Conservation (phyloP, 768 basidiomycete genomes). For the Scleroderma citrinum region DNA sequence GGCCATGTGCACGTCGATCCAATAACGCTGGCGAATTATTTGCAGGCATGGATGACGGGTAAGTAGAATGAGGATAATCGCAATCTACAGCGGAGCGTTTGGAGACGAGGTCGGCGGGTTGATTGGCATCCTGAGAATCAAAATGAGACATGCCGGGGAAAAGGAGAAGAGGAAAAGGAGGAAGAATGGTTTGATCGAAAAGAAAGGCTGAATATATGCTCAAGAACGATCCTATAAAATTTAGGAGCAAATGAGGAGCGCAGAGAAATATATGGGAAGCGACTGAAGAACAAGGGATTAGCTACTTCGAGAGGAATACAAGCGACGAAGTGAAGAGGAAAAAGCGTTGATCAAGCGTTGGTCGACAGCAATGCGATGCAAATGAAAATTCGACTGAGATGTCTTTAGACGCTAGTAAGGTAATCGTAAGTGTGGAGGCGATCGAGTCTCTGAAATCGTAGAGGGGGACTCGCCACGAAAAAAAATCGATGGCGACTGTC, state of each 20-base stretch:
- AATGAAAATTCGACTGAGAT: constrained; percentile 22
- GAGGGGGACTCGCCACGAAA: constrained; percentile 19
- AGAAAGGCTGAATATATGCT: constrained; percentile 21
- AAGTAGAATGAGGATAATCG: constrained; percentile 20
- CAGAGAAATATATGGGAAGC: constrained; percentile 21
- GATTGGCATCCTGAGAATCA: constrained; percentile 38
- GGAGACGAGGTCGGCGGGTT: constrained; percentile 24
- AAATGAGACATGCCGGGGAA: constrained; percentile 37
- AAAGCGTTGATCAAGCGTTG: constrained; percentile 2
- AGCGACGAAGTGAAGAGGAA: constrained; percentile 19
- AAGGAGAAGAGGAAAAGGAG: constrained; percentile 3
- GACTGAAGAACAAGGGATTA: constrained; percentile 20
- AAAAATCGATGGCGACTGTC: constrained; percentile 18
- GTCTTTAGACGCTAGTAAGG: constrained; percentile 30
- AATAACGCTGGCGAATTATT: constrained; percentile 4
- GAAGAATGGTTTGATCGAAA: not conserved
- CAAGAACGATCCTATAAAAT: constrained; percentile 24
- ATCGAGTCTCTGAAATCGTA: constrained; percentile 3
- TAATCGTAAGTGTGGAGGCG: constrained; percentile 13
- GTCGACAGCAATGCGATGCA: constrained; percentile 31
- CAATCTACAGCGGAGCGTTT: constrained; percentile 26
- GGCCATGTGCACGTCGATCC: constrained; percentile 22
- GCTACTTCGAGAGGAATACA: constrained; percentile 20
- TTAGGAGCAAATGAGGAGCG: constrained; percentile 12
- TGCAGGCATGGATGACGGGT: constrained; percentile 11